A percentile compares a stretch with the other conserved stretches of the same genome.
phyloP scores from a whole-genome alignment of 2,329 filamentous ascomycete genomes.

The Thermoascus crustaceus region DNA sequence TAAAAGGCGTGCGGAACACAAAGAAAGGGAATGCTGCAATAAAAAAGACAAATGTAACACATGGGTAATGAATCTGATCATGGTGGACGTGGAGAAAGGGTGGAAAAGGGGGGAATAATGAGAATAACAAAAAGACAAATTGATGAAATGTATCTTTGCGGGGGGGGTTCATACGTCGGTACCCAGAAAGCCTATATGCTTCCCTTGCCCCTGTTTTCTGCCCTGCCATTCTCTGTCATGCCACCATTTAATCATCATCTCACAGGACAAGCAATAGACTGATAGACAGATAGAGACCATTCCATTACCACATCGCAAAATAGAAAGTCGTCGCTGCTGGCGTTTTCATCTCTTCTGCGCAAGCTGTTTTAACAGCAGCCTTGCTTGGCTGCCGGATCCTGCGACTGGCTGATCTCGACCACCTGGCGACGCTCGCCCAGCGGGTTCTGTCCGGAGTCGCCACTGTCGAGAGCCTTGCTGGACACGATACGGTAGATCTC shows the following conservation, averaged over 20 bases:
- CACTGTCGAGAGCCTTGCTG: constrained; percentile 89
- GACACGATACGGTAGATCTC: constrained; percentile 99
- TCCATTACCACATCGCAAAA: constrained; percentile 33
- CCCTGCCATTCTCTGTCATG: constrained; percentile 16
- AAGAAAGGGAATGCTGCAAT: background rate
- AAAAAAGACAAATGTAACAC: background rate
- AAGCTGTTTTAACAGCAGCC: constrained; percentile 34
- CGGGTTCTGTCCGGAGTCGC: constrained; percentile 70
- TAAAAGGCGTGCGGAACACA: background rate
- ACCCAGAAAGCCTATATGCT: constrained; percentile 14
- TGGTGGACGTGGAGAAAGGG: constrained; percentile 3
- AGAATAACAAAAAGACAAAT: constrained; percentile 1
- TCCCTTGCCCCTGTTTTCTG: constrained; percentile 18
- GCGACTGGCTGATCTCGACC: constrained; percentile 78
- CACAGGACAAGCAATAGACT: constrained; percentile 28
- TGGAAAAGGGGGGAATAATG: constrained; percentile 1
- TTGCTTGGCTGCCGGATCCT: constrained; percentile 66
- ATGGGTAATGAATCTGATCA: constrained; percentile 1
- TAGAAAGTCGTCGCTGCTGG: constrained; percentile 28
- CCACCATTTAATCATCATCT: constrained; percentile 25
- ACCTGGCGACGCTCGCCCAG: constrained; percentile 69
- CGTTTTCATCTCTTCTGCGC: constrained; percentile 15
- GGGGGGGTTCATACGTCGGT: constrained; percentile 8
- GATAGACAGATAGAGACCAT: constrained; percentile 28
- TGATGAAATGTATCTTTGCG: constrained; percentile 9